A percentile compares a stretch with the other conserved stretches of the same genome.
These are phyloP conservation scores for Globisporangium ultimum DNA, from an alignment of 352 stramenopile species.

Conservation along the genomic window DNA sequence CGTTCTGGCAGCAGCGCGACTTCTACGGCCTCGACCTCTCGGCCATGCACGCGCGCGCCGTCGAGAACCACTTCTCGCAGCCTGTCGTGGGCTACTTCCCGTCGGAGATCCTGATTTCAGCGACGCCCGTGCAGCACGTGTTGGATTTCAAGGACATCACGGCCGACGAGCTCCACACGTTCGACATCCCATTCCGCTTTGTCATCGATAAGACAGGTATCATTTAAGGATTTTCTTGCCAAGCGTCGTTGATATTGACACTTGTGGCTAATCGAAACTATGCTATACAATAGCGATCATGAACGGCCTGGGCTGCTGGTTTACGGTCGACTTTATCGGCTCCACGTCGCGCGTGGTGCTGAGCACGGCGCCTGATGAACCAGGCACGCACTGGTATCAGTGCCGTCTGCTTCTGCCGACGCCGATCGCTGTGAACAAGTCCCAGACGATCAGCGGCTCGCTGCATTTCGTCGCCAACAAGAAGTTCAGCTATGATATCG, in stretches of 20 bases:
- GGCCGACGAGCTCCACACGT: constrained; percentile 78
- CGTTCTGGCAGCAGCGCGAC: constrained; percentile 94
- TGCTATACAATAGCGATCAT: constrained; percentile 64
- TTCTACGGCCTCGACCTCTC: constrained; percentile 98
- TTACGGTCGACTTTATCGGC: constrained; percentile 97
- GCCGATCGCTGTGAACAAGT: constrained; percentile 90
- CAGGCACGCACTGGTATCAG: constrained; percentile 91
- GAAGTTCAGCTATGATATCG: constrained; percentile 95
- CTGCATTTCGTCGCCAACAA: constrained; percentile 93
- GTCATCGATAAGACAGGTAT: constrained; percentile 78
- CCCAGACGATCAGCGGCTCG: constrained; percentile 86
- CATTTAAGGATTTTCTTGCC: too few relatives aligned
- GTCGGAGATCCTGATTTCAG: constrained; percentile 67
- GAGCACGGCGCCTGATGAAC: constrained; percentile 73
- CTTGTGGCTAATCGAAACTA: background rate
- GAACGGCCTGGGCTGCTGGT: constrained; percentile 98
- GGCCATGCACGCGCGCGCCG: constrained; percentile 89
- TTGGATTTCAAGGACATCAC: constrained; percentile 86
- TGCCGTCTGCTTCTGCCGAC: constrained; percentile 88
- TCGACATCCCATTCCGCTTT: constrained; percentile 91
- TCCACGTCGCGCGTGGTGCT: constrained; percentile 78
- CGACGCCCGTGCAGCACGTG: constrained; percentile 50
- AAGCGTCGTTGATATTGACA: background rate
- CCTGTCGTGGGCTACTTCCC: constrained; percentile 94
- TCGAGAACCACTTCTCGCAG: constrained; percentile 97